These are phyloP conservation scores for Schizochytrium sp. DNA, from an alignment of 108 stramenopile genomes.

Conservation along the genomic window DNA sequence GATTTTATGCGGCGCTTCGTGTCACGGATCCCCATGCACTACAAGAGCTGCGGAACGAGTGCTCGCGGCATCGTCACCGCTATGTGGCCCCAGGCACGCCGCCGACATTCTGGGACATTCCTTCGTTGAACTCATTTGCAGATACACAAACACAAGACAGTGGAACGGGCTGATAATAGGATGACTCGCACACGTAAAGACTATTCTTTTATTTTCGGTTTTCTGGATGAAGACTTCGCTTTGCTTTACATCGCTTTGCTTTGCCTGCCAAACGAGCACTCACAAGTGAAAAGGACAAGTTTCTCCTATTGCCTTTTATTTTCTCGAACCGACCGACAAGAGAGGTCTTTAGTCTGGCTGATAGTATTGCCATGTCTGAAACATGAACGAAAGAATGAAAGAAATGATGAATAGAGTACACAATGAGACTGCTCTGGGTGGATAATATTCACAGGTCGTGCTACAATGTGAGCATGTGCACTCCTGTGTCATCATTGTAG, in stretches of 20 bases:
- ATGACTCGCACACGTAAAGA: not conserved
- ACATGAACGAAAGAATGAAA: not conserved
- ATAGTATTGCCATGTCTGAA: not conserved
- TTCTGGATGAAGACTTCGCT: too few relatives aligned
- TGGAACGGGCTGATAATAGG: not conserved
- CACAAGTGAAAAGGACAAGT: too few relatives aligned
- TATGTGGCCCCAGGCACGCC: not conserved
- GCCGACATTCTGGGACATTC: not conserved
- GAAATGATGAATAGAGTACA: too few relatives aligned
- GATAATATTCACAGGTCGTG: not conserved
- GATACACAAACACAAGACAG: not conserved
- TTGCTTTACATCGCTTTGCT: too few relatives aligned
- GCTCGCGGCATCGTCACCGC: not conserved
- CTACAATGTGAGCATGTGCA: not conserved
- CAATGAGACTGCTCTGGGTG: not conserved
- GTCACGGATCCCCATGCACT: not conserved
- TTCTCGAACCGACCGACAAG: too few relatives aligned
- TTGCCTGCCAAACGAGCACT: too few relatives aligned
- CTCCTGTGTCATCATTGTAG: conserved; percentile 1
- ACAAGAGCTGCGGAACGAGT: not conserved
- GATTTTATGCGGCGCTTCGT: not conserved
- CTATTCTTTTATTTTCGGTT: not conserved
- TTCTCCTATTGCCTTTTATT: too few relatives aligned
- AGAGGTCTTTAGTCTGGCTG: not conserved
- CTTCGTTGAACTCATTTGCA: not conserved